Conservation (phyloP, 2,329 filamentous ascomycete species). For the Pseudopithomyces maydicus region DNA sequence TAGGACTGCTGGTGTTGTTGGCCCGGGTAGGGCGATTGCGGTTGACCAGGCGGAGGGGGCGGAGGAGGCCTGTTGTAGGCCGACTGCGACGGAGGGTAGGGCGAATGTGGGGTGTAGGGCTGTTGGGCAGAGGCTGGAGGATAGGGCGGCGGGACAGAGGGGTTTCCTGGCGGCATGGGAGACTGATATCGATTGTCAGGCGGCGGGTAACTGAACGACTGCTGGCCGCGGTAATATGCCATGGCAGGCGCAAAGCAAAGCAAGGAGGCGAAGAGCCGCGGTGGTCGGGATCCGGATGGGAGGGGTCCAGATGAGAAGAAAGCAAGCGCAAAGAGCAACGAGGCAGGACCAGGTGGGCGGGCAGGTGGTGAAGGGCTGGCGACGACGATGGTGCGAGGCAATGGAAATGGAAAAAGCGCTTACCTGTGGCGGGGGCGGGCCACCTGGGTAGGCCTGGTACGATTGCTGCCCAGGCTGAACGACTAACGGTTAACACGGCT, state of each 20-base stretch:
- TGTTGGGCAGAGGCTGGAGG: constrained; percentile 42
- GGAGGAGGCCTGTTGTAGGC: background rate
- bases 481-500: constrained; percentile 4
- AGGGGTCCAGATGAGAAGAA: too few species aligned
- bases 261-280: background rate
- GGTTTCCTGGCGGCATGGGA: constrained; percentile 25
- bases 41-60: background rate
- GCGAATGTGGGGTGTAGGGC: constrained; percentile 45
- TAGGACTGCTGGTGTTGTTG: constrained; percentile 28
- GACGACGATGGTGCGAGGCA: background rate
- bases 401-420: background rate
- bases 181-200: constrained; percentile 35
- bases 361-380: background rate
- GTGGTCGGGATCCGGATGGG: background rate
- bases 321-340: background rate
- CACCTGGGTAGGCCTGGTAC: constrained; percentile 5
- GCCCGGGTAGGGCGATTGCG: constrained; percentile 11
- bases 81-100: constrained; percentile 24
- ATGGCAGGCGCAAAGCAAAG: constrained; percentile 20
- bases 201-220: constrained; percentile 30
- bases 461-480: constrained; percentile 8
- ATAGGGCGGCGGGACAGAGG: constrained; percentile 37
- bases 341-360: background rate
- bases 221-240: constrained; percentile 38
- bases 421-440: constrained; percentile 3